Base-by-base conservation (phyloP, 768 basidiomycete genomes). In the Neoboletus magnificus region DNA sequence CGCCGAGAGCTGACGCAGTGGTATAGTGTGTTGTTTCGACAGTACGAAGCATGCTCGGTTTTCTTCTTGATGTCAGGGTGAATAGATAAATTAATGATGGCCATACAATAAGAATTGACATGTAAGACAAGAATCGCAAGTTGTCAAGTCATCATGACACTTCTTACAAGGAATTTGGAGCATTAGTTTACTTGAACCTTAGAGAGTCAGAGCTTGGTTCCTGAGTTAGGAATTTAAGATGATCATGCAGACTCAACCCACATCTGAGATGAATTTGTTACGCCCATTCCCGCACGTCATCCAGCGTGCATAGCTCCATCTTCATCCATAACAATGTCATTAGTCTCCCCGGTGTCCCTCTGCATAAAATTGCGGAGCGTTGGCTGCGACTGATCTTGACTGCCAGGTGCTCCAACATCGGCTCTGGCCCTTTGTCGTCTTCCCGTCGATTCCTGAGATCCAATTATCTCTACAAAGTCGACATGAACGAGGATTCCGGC, bases 221-320 rank as follows among this genome's bases (percentile, higher is more conserved):
- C 9, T n/a, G n/a, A 39, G 33, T 35, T 39, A 10, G 37, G n/a
- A 9, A 12, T 42, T 16, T 25, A 10, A 18, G 36, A 41, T n/a
- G 23, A 20, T 39, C 33, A 23, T 20, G 25, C n/a, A n/a, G 25
- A 18, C n/a, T n/a, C n/a, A 49, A 29, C n/a, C 29, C 18, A 48
- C 33, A 33, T 22, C 20, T 44, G 18, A 13, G 18, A 30, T 9
- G 20, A 29, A 39, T 22, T 23, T 32, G 47, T 5, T 50, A 53
- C 36, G 41, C 20, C 32, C 35, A 40, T 50, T 18, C 5, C 20
- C 1, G 20, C 9, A 15, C 18, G 47, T 65, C 66, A 77, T 51
- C 56, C 73, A 50, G 68, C 66, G 42, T 77, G 65, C 83, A 86
- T 85, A 13, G 79, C 81, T 47, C 84, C 85, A 61, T 85, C 84